Conservation (phyloP, 805 yeast species). For the Zygosaccharomyces rouxii region DNA sequence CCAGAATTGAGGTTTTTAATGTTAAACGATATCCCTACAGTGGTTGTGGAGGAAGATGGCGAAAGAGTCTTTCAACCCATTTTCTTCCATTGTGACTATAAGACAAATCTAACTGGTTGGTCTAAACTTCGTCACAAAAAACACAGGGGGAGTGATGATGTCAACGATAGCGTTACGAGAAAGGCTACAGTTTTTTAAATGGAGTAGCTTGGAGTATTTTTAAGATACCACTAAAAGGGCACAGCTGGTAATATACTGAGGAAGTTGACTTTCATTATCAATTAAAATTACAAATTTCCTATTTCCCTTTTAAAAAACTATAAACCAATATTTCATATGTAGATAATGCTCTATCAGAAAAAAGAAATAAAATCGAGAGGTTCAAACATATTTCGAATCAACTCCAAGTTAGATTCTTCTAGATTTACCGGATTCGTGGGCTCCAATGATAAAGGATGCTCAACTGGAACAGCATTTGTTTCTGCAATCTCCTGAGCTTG, state of each 20-base stretch:
- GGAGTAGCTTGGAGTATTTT: neutral
- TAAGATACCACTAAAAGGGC: neutral
- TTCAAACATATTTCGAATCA: constrained; percentile 27
- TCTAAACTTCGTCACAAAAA: constrained; percentile 17
- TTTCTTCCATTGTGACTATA: constrained; percentile 34
- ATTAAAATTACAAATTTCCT: neutral
- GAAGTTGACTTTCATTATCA: neutral
- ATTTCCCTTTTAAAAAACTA: neutral
- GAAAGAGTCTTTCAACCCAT: constrained; percentile 36
- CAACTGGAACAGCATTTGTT: neutral
- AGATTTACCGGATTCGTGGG: constrained; percentile 2
- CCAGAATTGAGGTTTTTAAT: constrained; percentile 37
- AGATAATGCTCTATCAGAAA: constrained; percentile 10
- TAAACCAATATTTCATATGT: neutral
- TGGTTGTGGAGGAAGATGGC: constrained; percentile 28
- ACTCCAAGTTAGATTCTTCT: constrained; percentile 17
- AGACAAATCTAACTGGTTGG: constrained; percentile 34
- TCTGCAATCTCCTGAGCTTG: neutral
- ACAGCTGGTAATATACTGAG: neutral
- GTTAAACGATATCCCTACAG: constrained; percentile 38
- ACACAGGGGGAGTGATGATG: constrained; percentile 11
- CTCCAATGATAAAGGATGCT: neutral
- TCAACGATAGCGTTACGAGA: constrained; percentile 18
- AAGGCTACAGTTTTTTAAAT: constrained; percentile 20
- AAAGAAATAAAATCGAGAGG: constrained; percentile 29